Conservation (phyloP, 2,329 filamentous ascomycete species). For the Alternaria angustiovoidea region DNA sequence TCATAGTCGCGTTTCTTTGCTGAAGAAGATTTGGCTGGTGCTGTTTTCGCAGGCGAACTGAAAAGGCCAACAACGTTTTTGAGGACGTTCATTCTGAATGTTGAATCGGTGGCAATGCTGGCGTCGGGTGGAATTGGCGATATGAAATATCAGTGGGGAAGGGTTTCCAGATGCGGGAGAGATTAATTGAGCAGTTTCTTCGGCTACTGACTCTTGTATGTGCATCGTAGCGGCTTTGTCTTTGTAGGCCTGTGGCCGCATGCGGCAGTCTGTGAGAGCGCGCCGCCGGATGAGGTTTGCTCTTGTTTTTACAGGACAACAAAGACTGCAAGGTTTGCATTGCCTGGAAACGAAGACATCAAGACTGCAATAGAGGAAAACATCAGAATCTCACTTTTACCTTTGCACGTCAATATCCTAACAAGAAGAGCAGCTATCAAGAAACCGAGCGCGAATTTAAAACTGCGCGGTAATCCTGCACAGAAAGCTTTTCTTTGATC, state of each 20-base stretch:
- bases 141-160: too few relatives aligned
- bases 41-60: not conserved
- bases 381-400: too few relatives aligned
- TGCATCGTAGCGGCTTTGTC: conserved; percentile 7
- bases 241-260: conserved; percentile 16
- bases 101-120: not conserved
- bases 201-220: conserved; percentile 11
- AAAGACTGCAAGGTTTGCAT: not conserved
- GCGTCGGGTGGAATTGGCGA: too few relatives aligned
- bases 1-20: not conserved
- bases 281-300: conserved; percentile 6
- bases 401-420: too few relatives aligned
- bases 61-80: not conserved
- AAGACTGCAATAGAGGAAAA: too few relatives aligned
- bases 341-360: too few relatives aligned
- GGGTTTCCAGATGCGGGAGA: too few relatives aligned
- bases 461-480: too few relatives aligned
- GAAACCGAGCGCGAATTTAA: too few relatives aligned
- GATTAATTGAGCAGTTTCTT: not conserved
- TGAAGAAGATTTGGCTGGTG: too few relatives aligned
- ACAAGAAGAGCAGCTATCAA: too few relatives aligned
- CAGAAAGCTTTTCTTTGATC: too few relatives aligned
- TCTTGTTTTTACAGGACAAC: not conserved
- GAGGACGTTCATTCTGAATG: not conserved
- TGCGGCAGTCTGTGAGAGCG: conserved; percentile 6